Evolutionary conservation across 169 alveolate genomes (phyloP).

Genomic region (Plasmodium yoelii): DNA sequence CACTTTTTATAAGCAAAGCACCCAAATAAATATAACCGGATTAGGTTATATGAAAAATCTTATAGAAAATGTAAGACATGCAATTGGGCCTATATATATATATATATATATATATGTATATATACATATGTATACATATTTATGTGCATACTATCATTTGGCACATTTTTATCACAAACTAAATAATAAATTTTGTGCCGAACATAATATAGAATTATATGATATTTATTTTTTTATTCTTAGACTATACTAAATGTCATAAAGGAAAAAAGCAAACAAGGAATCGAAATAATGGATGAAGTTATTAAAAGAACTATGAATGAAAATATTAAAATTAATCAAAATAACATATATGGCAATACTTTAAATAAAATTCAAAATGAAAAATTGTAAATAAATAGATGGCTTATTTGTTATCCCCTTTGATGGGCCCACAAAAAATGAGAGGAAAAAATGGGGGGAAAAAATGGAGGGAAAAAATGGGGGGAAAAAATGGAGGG

Average conservation of each 20-base stretch:
- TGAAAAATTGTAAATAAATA: not conserved
- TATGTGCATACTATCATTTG: not conserved
- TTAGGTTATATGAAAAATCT: constrained; percentile 43
- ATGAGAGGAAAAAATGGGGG: too few species aligned
- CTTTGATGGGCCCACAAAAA: too few species aligned
- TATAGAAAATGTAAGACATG: constrained; percentile 15
- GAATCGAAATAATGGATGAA: constrained; percentile 49
- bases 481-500: too few species aligned
- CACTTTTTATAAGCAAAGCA: constrained; percentile 33
- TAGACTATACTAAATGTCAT: constrained; percentile 43
- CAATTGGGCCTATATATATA: not conserved
- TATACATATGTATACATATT: too few species aligned
- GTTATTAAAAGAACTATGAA: constrained; percentile 20
- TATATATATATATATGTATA: not conserved
- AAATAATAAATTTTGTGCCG: too few species aligned
- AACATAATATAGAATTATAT: not conserved
- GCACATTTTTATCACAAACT: not conserved
- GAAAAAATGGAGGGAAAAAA: too few species aligned
- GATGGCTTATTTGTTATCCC: too few species aligned
- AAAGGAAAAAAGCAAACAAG: constrained; percentile 50
- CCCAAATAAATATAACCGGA: constrained; percentile 33
- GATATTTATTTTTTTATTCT: not conserved
- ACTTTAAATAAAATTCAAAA: constrained; percentile 13
- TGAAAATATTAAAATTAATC: constrained; percentile 14
- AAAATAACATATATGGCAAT: constrained; percentile 1